Evolutionary conservation across 495 filamentous ascomycete species (phyloP), one percentile per base, ranked within the genome.

Genomic region (Trichoderma parareesei): DNA sequence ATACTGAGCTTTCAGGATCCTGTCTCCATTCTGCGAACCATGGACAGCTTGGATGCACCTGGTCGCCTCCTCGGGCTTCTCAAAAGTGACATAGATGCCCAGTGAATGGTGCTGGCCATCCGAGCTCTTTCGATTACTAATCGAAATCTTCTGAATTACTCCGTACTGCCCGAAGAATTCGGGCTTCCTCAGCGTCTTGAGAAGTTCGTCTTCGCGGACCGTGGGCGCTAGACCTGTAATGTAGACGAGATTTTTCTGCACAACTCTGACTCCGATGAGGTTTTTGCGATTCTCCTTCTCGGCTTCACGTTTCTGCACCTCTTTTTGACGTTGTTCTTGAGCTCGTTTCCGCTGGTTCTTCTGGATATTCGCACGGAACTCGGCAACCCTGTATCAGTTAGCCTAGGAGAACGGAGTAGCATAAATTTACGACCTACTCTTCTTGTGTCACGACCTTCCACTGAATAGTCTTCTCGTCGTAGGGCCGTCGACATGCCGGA

Each of bases 111-210:
- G 81, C 27, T 79, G 77, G 11, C 81, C 85, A 67, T 88, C 85
- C 14, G 86, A 82, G 64, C 86, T 85, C 73, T 93, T 93, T 38
- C 92, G 87, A 73, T 97, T 98, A 79, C 93, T 97, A 64, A 99
- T 96, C 55, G 97, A 96, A 46, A 99, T 98, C 72, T 99, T 99
- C 68, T 94, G 86, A 67, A 99, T 99, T 71, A 94, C 93, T 67
- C 95, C 95, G 73, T 99, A 99, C 72, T 98, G 95, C 5, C 95
- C 95, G 71, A 99, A 99, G 73, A 97, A 99, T 67, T 96, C 87
- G 57, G 83, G 82, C 53, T 91, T 90, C 60, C 95, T 88, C 20
- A 99, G 80, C 0, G 92, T 96, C 71, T 89, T 86, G 62, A 97
- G 80, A 9, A 98, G 82, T 67, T 91, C 91, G 71, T 97, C 92